Evolutionary conservation across 495 filamentous ascomycete genomes (phyloP).

Genomic region (Sporormia fimetaria): DNA sequence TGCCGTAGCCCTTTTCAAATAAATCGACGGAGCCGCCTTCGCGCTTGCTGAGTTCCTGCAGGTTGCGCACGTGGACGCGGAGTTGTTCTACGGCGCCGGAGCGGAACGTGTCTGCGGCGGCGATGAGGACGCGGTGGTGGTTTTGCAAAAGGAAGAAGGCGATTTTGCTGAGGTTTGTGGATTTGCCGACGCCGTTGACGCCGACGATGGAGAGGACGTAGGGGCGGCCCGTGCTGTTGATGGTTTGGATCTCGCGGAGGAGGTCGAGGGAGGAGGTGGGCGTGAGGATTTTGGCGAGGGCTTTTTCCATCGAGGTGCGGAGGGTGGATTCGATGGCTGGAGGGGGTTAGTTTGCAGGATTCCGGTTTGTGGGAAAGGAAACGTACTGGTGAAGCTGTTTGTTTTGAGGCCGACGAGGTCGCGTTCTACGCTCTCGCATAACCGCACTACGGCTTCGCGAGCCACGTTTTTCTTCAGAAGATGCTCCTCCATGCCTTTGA

Average conservation of each 20-base stretch:
- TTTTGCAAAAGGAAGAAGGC: conserved; percentile 96
- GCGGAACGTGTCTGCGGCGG: conserved; percentile 93
- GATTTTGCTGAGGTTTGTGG: conserved; percentile 91
- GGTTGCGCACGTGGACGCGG: conserved; percentile 81
- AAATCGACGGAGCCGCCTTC: conserved; percentile 78
- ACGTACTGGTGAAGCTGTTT: conserved; percentile 72
- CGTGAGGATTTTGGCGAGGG: conserved; percentile 86
- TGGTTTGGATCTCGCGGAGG: conserved; percentile 77
- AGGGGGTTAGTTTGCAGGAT: not conserved
- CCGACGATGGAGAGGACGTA: conserved; percentile 97
- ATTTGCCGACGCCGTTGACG: conserved; percentile 97
- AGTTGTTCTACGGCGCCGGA: conserved; percentile 96
- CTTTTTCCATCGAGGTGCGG: conserved; percentile 73
- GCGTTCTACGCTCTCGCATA: conserved; percentile 83
- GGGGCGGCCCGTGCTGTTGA: conserved; percentile 59
- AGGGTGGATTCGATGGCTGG: conserved; percentile 66
- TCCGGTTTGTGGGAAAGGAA: not conserved
- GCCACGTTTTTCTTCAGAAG: conserved; percentile 93
- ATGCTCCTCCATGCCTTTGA: conserved; percentile 94
- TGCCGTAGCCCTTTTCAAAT: conserved; percentile 95
- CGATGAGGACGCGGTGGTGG: conserved; percentile 88
- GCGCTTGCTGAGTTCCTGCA: conserved; percentile 70
- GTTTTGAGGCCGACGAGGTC: conserved; percentile 88
- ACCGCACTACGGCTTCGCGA: conserved; percentile 78
- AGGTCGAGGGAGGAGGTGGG: conserved; percentile 91